Percentiles rank a stretch among this genome's conserved stretches.
Evolutionary conservation across 2,329 filamentous ascomycete genomes (phyloP).

Genomic region (Ophiobolus disseminans): DNA sequence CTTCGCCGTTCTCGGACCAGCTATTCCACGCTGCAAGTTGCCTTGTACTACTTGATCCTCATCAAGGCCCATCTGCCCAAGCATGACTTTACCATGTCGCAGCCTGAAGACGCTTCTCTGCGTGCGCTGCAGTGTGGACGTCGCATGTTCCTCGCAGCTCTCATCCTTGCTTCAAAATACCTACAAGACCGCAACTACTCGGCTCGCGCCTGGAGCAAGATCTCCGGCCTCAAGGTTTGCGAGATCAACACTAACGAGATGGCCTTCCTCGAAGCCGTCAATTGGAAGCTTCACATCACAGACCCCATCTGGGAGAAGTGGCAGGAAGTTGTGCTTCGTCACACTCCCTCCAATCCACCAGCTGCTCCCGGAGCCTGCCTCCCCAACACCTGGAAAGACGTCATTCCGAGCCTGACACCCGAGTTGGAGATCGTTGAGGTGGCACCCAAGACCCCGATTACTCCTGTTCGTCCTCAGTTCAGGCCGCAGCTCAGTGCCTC

Average conservation of each 20-base stretch:
- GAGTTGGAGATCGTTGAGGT: slow-evolving; percentile 60
- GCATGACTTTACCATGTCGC: slow-evolving; percentile 85
- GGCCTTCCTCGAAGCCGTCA: slow-evolving; percentile 85
- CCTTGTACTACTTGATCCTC: slow-evolving; percentile 92
- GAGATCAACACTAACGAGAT: slow-evolving; percentile 99
- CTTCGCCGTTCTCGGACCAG: slow-evolving; percentile 92
- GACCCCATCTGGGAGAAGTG: slow-evolving; percentile 89
- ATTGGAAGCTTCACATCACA: slow-evolving; percentile 94
- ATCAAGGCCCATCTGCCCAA: slow-evolving; percentile 89
- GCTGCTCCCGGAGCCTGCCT: slow-evolving; percentile 47
- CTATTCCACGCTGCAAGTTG: slow-evolving; percentile 96
- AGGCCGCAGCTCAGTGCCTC: slow-evolving; percentile 33
- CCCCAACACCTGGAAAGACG: slow-evolving; percentile 53
- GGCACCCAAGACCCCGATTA: slow-evolving; percentile 42
- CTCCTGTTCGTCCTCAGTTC: slow-evolving; percentile 33
- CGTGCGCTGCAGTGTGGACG: slow-evolving; percentile 92
- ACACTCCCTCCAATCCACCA: slow-evolving; percentile 68
- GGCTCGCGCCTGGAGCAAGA: slow-evolving; percentile 97
- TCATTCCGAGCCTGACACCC: slow-evolving; percentile 64
- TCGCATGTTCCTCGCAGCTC: slow-evolving; percentile 93
- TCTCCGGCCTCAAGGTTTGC: slow-evolving; percentile 88
- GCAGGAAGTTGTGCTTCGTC: slow-evolving; percentile 89
- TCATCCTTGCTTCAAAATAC: slow-evolving; percentile 97
- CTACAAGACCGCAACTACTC: slow-evolving; percentile 98
- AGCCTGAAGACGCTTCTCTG: slow-evolving; percentile 74